A percentile compares a stretch with the other conserved stretches of the same genome.
Evolutionary conservation across 441 rosid genomes (phyloP).

Genomic region (Adansonia rubrostipa): DNA sequence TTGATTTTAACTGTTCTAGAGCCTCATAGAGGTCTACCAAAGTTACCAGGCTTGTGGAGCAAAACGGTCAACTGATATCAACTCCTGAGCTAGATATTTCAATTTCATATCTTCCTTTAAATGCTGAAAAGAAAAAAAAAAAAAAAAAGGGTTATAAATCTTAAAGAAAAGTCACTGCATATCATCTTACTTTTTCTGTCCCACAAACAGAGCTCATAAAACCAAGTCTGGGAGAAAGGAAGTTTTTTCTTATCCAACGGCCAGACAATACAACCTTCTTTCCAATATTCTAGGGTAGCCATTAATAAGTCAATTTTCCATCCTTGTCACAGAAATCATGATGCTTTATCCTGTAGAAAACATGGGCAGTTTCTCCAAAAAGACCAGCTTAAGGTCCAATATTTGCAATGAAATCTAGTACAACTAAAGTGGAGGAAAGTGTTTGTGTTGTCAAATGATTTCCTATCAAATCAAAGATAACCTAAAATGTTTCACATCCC

Average conservation of each 20-base stretch:
- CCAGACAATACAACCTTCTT: neutral
- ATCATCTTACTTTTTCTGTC: neutral
- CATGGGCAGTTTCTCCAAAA: slow-evolving; percentile 5
- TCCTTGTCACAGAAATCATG: neutral
- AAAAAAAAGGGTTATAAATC: neutral
- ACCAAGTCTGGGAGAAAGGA: neutral
- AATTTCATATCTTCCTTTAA: slow-evolving; percentile 90
- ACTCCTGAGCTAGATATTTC: slow-evolving; percentile 85
- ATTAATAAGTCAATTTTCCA: slow-evolving; percentile 7
- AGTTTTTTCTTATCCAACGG: neutral
- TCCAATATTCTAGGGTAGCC: neutral
- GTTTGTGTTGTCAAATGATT: slow-evolving; percentile 5
- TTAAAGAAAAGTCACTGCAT: neutral
- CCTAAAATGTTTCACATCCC: slow-evolving; percentile 4
- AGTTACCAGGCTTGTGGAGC: slow-evolving; percentile 95
- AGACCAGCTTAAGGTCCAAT: neutral
- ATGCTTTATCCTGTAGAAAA: neutral
- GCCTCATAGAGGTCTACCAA: slow-evolving; percentile 21
- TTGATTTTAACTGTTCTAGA: neutral
- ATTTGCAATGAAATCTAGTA: slow-evolving; percentile 7
- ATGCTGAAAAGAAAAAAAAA: slow-evolving; percentile 57
- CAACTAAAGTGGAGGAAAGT: neutral
- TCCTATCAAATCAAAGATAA: slow-evolving; percentile 4
- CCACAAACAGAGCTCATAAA: slow-evolving; percentile 5
- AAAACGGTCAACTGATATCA: slow-evolving; percentile 77